phyloP scores from a whole-genome alignment of 257 asterid genomes.

The Gardenia jasminoides region DNA sequence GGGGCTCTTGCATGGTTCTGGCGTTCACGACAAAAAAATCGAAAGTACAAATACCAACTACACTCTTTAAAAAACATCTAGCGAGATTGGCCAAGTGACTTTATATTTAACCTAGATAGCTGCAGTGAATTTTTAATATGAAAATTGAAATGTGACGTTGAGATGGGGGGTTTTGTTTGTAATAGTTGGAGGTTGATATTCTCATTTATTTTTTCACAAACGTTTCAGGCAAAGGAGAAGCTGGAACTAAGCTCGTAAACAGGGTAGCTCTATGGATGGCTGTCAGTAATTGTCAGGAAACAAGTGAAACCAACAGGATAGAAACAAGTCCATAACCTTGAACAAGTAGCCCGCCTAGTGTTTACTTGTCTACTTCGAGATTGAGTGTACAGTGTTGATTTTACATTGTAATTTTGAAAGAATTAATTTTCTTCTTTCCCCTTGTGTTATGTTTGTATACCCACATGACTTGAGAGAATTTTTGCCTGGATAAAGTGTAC shows the following conservation, averaged over 20 bases:
- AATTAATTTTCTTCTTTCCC: background rate
- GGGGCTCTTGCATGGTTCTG: slow-evolving; percentile 94
- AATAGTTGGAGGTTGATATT: slow-evolving; percentile 17
- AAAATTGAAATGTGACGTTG: slow-evolving; percentile 7
- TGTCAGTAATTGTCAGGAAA: slow-evolving; percentile 8
- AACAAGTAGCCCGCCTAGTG: background rate
- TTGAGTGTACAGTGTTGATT: slow-evolving; percentile 13
- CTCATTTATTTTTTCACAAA: slow-evolving; percentile 20
- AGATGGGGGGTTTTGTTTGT: slow-evolving; percentile 33
- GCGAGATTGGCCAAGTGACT: slow-evolving; percentile 17
- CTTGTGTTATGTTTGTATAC: background rate
- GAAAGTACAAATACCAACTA: slow-evolving; percentile 82
- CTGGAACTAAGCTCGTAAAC: slow-evolving; percentile 66
- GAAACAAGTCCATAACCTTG: background rate
- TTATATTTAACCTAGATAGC: slow-evolving; percentile 1
- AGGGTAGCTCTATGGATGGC: slow-evolving; percentile 9
- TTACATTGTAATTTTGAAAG: background rate
- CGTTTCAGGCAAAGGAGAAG: slow-evolving; percentile 88
- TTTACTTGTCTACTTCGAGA: background rate
- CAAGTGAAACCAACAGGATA: slow-evolving; percentile 12
- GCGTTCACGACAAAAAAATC: slow-evolving; percentile 92
- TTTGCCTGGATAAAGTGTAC: background rate
- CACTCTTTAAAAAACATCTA: slow-evolving; percentile 66
- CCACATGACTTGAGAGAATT: background rate
- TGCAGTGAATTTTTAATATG: background rate